A percentile compares a stretch with the other conserved stretches of the same genome.
These are phyloP conservation scores for Helichrysum umbraculigerum DNA, from an alignment of 129 eudicot species.

Conservation along the genomic window DNA sequence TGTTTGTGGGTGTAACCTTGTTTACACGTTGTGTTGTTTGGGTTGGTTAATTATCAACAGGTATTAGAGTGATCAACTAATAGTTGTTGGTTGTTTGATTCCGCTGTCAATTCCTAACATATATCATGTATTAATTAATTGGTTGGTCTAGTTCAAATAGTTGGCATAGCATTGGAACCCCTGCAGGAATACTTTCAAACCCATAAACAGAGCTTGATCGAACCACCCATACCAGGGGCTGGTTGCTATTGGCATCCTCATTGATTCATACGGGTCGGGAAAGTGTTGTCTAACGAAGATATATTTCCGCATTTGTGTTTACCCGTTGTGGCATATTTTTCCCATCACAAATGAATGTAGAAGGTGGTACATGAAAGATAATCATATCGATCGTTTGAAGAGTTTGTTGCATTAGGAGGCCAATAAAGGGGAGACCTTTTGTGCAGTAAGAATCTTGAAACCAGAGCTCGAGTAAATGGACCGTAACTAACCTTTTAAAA, in stretches of 20 bases:
- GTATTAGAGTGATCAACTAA: too few species aligned
- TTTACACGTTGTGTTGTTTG: too few species aligned
- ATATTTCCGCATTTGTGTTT: too few species aligned
- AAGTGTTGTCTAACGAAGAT: too few species aligned
- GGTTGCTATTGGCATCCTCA: slow-evolving; percentile 39
- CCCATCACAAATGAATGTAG: slow-evolving; percentile 49
- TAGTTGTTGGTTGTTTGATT: too few species aligned
- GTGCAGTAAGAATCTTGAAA: neutral
- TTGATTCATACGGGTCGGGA: too few species aligned
- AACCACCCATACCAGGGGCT: slow-evolving; percentile 54
- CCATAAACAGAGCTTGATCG: too few species aligned
- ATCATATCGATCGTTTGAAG: neutral
- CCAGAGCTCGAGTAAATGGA: neutral
- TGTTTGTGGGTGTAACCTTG: too few species aligned
- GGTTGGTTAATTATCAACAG: too few species aligned
- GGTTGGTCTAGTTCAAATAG: neutral
- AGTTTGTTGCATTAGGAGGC: neutral
- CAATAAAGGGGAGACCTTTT: slow-evolving; percentile 34
- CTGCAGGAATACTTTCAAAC: neutral
- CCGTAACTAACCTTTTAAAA: too few species aligned
- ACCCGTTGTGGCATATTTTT: too few species aligned
- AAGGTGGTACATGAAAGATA: slow-evolving; percentile 18
- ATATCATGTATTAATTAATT: neutral
- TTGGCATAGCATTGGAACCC: neutral
- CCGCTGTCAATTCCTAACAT: too few species aligned